Base-by-base conservation (phyloP, 169 alveolate genomes). In the Theileria annulata region DNA sequence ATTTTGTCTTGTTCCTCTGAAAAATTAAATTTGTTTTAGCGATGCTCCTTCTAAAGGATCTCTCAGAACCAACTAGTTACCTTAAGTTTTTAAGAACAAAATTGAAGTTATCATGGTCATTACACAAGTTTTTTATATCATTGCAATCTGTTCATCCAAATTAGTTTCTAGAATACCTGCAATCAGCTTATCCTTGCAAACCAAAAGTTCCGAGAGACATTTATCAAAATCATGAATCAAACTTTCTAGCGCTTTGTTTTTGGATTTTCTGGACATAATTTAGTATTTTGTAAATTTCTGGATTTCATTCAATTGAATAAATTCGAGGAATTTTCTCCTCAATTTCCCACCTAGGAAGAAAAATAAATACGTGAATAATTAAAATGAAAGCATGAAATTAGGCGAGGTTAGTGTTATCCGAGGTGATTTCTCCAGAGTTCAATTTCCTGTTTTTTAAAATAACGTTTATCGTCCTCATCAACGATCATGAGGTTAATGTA, bases 381-480 rank as follows among this genome's bases (percentile, higher is more conserved):
- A 69, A 31, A 33, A 58, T 30, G 28, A 23, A 0, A 2, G 27
- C 30, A 30, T 21, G 27, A 48, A 10, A 42, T 56, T 56, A 62
- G 25, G 42, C 4, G 33, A 28, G 79, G 12, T 27, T 31, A n/a
- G 10, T 15, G 1, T 78, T 79, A 93, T 28, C 98, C 98, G 27
- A 96, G 73, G 78, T 94, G 96, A 84, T 96, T 96, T 80, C 99
- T 90, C 98, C 98, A 98, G 27, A 98, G 92, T 59, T 94, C 93
- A 68, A 98, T 97, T 88, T 98, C 99, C 77, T 97, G 98, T 85
- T 97, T 94, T 83, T 98, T 98, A 88, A 97, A 97, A 64, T 94
- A 91, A n/a, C 96, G 90, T 71, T 97, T 88, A 84, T 97, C 99
- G 80, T 98, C 99, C 62, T 97, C 99, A 88, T 98, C 99, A 35